Percentiles rank a stretch among this genome's conserved stretches.
These are phyloP conservation scores for Posidonia australis DNA, from an alignment of 106 monocot species.

Conservation along the genomic window DNA sequence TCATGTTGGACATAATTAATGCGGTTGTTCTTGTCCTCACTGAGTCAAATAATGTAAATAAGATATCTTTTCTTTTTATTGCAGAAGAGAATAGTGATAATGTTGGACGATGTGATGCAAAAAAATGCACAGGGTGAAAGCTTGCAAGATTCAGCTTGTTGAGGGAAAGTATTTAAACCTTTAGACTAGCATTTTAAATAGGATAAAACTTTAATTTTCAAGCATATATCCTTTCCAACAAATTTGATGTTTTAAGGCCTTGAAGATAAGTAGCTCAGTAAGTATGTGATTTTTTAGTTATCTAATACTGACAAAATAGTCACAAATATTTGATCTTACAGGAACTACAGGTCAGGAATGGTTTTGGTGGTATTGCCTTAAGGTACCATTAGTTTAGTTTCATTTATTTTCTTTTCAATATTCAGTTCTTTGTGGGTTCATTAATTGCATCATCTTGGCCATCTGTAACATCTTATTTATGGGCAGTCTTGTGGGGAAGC, in stretches of 20 bases:
- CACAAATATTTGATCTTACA: slow-evolving; percentile 31
- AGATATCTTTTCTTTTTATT: slow-evolving; percentile 7
- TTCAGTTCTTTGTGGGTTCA: neutral
- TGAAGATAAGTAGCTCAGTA: neutral
- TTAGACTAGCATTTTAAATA: no score
- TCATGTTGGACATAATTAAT: no score
- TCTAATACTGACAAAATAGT: no score
- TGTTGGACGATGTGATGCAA: slow-evolving; percentile 91
- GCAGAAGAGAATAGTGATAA: slow-evolving; percentile 54
- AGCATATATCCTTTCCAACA: no score
- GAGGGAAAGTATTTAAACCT: slow-evolving; percentile 39
- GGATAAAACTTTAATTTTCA: no score
- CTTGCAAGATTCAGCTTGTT: slow-evolving; percentile 88
- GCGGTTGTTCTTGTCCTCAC: no score
- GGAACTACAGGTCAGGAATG: slow-evolving; percentile 68
- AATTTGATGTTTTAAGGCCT: no score
- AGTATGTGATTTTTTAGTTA: neutral
- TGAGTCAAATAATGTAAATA: neutral
- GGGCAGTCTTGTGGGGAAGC: slow-evolving; percentile 68
- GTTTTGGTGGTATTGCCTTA: slow-evolving; percentile 82
- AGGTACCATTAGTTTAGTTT: slow-evolving; percentile 38
- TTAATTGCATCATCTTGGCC: neutral
- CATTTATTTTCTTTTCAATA: slow-evolving; percentile 1
- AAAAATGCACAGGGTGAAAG: slow-evolving; percentile 92
- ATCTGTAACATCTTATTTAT: neutral